Conservation (phyloP, 2,329 filamentous ascomycete species). For the Aspergillus luchuensis region DNA sequence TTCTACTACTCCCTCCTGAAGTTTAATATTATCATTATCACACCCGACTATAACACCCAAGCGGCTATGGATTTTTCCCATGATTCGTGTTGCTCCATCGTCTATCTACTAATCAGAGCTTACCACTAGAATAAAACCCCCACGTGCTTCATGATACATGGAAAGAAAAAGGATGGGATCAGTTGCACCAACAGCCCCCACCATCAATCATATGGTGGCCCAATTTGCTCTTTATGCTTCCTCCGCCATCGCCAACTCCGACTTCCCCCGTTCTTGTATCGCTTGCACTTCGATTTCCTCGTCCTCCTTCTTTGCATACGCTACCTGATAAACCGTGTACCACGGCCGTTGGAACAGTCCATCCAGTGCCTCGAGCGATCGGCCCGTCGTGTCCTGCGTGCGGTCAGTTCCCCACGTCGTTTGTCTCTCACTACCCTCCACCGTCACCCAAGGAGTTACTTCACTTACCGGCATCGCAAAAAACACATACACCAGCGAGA, state of each 20-base stretch:
- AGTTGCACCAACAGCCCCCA: too few species aligned
- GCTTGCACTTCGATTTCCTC: not conserved
- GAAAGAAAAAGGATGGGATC: too few species aligned
- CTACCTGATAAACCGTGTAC: conserved; percentile 23
- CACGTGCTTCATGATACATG: too few species aligned
- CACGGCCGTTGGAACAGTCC: conserved; percentile 24
- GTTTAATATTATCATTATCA: not conserved
- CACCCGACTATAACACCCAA: not conserved
- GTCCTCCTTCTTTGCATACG: conserved; percentile 17
- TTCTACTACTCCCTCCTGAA: not conserved
- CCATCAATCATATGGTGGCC: too few species aligned
- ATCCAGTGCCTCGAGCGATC: conserved; percentile 23
- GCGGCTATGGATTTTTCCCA: not conserved
- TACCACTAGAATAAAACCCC: too few species aligned
- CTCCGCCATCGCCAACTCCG: not conserved
- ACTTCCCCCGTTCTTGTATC: not conserved
- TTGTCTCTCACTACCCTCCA: too few species aligned
- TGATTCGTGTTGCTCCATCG: too few species aligned
- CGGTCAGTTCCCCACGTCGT: not conserved
- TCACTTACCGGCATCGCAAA: conserved; percentile 24
- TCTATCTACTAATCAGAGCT: too few species aligned
- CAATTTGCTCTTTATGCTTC: too few species aligned
- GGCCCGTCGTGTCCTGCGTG: conserved; percentile 22
- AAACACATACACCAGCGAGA: conserved; percentile 24
- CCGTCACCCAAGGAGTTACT: too few species aligned